Evolutionary conservation across 345 rosid genomes (phyloP).

Genomic region (Abelmoschus esculentus): DNA sequence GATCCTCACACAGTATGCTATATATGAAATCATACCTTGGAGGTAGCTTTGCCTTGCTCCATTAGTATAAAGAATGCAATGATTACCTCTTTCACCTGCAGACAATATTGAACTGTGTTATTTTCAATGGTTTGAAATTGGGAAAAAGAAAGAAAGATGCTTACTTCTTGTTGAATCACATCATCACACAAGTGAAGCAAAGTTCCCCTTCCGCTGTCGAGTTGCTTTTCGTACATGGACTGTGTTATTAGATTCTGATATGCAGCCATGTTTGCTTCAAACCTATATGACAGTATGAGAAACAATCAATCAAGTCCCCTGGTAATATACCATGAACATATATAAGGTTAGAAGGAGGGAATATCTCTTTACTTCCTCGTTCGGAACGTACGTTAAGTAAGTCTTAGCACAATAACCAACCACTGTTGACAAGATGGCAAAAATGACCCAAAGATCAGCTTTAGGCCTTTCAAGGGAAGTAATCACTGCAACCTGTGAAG

Average conservation of each 20-base stretch:
- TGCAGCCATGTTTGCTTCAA: constrained; percentile 55
- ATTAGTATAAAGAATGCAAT: constrained; percentile 57
- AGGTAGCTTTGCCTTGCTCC: constrained; percentile 51
- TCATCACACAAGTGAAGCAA: constrained; percentile 82
- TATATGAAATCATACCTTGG: constrained; percentile 34
- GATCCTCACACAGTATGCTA: no score
- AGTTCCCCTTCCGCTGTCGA: constrained; percentile 82
- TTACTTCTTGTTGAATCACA: constrained; percentile 59
- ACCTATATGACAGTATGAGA: constrained; percentile 43
- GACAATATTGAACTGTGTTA: background rate
- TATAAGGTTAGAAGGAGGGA: background rate
- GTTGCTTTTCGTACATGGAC: constrained; percentile 47
- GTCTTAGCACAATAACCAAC: constrained; percentile 92
- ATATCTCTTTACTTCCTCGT: no score
- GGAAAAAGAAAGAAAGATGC: background rate
- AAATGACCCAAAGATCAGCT: constrained; percentile 78
- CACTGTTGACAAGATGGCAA: constrained; percentile 16
- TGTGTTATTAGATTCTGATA: constrained; percentile 71
- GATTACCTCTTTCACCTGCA: constrained; percentile 84
- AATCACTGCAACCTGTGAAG: constrained; percentile 65
- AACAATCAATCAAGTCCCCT: constrained; percentile 9
- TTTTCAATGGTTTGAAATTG: background rate
- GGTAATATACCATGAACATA: background rate
- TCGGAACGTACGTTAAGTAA: constrained; percentile 53
- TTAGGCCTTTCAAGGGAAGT: constrained; percentile 71